Evolutionary conservation across 2,329 filamentous ascomycete species (phyloP).

Genomic region (Phyllachora maydis): DNA sequence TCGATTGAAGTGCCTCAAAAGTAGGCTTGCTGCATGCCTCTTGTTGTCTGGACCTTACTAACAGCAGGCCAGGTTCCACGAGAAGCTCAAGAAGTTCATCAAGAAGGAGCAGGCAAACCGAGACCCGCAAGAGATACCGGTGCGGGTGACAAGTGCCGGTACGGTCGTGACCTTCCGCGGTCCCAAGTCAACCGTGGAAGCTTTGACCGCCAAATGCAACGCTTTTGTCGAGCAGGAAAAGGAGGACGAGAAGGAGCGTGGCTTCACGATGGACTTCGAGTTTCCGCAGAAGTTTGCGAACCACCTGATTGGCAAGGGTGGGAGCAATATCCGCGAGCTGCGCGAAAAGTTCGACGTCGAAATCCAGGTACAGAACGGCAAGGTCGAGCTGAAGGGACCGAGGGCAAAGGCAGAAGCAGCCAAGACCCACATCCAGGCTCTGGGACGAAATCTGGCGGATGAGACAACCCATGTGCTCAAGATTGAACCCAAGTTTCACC

Average conservation of each 20-base stretch:
- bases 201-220: slow-evolving; percentile 50
- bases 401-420: slow-evolving; percentile 84
- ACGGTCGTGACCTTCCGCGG: slow-evolving; percentile 55
- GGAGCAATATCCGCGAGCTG: slow-evolving; percentile 44
- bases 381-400: slow-evolving; percentile 88
- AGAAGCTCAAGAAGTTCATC: slow-evolving; percentile 41
- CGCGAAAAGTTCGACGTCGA: slow-evolving; percentile 48
- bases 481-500: slow-evolving; percentile 84
- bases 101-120: slow-evolving; percentile 40
- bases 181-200: slow-evolving; percentile 50
- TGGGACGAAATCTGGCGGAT: slow-evolving; percentile 72
- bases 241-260: slow-evolving; percentile 83
- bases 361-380: slow-evolving; percentile 82
- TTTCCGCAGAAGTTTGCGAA: slow-evolving; percentile 93
- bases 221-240: slow-evolving; percentile 75
- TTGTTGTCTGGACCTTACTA: too few species aligned
- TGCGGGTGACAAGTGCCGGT: slow-evolving; percentile 36
- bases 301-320: slow-evolving; percentile 52
- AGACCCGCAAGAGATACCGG: slow-evolving; percentile 33
- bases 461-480: slow-evolving; percentile 75
- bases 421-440: slow-evolving; percentile 57
- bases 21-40: slow-evolving; percentile 13
- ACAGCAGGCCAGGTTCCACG: slow-evolving; percentile 36
- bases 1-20: slow-evolving; percentile 38
- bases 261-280: slow-evolving; percentile 69